Evolutionary conservation across 495 filamentous ascomycete species (phyloP).

Genomic region (Astrothelium subdiscretum): DNA sequence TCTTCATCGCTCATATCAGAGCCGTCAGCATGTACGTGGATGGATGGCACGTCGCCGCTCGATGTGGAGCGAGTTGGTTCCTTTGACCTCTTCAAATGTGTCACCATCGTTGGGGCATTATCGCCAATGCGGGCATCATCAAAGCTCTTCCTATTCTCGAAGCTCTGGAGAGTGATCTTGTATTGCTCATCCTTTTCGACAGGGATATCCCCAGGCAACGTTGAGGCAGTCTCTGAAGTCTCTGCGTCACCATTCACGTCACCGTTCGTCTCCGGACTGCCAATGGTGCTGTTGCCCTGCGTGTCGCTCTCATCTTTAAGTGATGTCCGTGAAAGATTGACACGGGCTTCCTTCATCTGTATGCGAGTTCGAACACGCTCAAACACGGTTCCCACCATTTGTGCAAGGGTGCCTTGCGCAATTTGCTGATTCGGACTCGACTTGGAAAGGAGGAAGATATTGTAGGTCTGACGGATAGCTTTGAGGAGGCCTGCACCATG

Average conservation of each 20-base stretch:
- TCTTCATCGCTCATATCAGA: conserved; percentile 58
- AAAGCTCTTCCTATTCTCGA: conserved; percentile 86
- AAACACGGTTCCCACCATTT: conserved; percentile 98
- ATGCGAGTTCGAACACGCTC: conserved; percentile 83
- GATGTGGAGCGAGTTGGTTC: conserved; percentile 40
- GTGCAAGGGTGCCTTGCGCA: conserved; percentile 89
- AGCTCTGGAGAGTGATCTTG: conserved; percentile 88
- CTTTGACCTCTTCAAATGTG: conserved; percentile 54
- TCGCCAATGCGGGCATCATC: conserved; percentile 86
- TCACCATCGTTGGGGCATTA: conserved; percentile 85
- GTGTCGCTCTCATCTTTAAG: conserved; percentile 15
- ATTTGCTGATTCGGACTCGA: conserved; percentile 89
- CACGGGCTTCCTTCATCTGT: conserved; percentile 67
- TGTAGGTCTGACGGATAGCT: conserved; percentile 97
- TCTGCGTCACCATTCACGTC: conserved; percentile 18
- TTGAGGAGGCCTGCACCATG: conserved; percentile 95
- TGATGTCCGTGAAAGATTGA: conserved; percentile 37
- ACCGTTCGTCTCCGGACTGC: conserved; percentile 21
- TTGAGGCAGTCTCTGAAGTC: conserved; percentile 35
- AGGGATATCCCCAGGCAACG: conserved; percentile 41
- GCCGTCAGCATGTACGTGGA: conserved; percentile 33
- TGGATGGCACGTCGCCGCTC: conserved; percentile 28
- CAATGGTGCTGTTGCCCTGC: conserved; percentile 21
- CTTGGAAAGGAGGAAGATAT: conserved; percentile 91
- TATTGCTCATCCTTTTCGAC: conserved; percentile 47